Percentiles rank a stretch among this genome's conserved stretches.
phyloP scores from a whole-genome alignment of 306 rosid genomes.

The Corylus avellana region DNA sequence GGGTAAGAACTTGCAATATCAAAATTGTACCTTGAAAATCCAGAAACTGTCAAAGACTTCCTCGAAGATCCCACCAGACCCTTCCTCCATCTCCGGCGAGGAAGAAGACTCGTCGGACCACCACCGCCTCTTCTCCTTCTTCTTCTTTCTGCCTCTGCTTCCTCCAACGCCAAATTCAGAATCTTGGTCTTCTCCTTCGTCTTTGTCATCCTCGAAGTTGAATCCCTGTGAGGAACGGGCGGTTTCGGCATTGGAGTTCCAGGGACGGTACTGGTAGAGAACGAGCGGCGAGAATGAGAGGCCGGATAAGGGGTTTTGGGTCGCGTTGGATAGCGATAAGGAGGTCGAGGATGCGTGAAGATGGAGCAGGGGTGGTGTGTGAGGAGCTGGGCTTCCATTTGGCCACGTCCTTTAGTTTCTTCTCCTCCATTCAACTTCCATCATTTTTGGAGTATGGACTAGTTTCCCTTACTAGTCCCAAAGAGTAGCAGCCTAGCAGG shows the following conservation, averaged over 20 bases:
- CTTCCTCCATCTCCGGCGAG: slow-evolving; percentile 37
- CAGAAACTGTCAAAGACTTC: slow-evolving; percentile 60
- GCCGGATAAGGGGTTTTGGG: slow-evolving; percentile 20
- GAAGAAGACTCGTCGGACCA: slow-evolving; percentile 62
- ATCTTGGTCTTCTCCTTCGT: slow-evolving; percentile 28
- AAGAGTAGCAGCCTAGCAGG: too few relatives aligned
- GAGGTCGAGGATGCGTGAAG: slow-evolving; percentile 32
- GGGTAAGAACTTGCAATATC: neutral
- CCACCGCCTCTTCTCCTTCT: slow-evolving; percentile 61
- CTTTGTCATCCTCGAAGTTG: slow-evolving; percentile 32
- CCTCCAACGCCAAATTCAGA: slow-evolving; percentile 22
- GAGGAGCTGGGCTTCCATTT: slow-evolving; percentile 53
- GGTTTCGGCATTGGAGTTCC: slow-evolving; percentile 81
- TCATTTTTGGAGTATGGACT: neutral
- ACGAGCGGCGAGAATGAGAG: slow-evolving; percentile 38
- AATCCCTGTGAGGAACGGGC: slow-evolving; percentile 46
- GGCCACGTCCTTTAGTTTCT: slow-evolving; percentile 44
- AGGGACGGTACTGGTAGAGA: slow-evolving; percentile 59
- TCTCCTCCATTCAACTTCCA: slow-evolving; percentile 18
- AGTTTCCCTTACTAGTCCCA: too few relatives aligned
- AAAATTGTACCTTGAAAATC: slow-evolving; percentile 68
- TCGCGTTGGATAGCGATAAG: slow-evolving; percentile 45
- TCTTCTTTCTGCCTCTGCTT: slow-evolving; percentile 11
- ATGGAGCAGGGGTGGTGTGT: slow-evolving; percentile 40
- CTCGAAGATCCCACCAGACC: slow-evolving; percentile 46